A percentile compares a stretch with the other conserved stretches of the same genome.
Evolutionary conservation across 805 yeast species (phyloP).

Genomic region (Candida oleophila): DNA sequence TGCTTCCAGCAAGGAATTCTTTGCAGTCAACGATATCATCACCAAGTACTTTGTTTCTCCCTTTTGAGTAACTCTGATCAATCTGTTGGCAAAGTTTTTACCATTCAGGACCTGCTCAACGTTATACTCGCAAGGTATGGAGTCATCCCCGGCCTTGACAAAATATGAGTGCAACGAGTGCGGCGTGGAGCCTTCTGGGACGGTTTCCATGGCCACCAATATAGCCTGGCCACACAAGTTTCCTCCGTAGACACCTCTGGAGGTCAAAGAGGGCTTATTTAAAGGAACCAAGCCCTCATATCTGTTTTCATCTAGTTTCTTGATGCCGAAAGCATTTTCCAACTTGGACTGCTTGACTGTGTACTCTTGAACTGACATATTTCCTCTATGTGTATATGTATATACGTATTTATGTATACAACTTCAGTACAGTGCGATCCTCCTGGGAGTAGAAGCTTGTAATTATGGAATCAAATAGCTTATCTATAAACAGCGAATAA

Average conservation of each 20-base stretch:
- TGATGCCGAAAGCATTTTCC: slow-evolving; percentile 14
- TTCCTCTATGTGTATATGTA: neutral
- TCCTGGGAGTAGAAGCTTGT: too few species aligned
- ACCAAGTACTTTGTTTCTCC: slow-evolving; percentile 29
- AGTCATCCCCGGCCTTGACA: slow-evolving; percentile 37
- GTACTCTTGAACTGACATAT: slow-evolving; percentile 1
- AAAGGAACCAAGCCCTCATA: slow-evolving; percentile 17
- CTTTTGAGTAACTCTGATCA: slow-evolving; percentile 29
- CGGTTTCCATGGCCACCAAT: slow-evolving; percentile 34
- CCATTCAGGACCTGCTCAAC: slow-evolving; percentile 37
- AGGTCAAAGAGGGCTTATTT: slow-evolving; percentile 17
- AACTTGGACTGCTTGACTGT: slow-evolving; percentile 6
- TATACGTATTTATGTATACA: too few species aligned
- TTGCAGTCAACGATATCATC: slow-evolving; percentile 34
- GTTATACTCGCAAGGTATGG: slow-evolving; percentile 25
- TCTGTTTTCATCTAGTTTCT: slow-evolving; percentile 7
- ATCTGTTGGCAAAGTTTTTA: slow-evolving; percentile 33
- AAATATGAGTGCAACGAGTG: slow-evolving; percentile 42
- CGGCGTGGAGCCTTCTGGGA: slow-evolving; percentile 32
- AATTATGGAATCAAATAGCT: too few species aligned
- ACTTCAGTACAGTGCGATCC: too few species aligned
- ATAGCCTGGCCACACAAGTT: slow-evolving; percentile 35
- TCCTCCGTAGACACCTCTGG: slow-evolving; percentile 43
- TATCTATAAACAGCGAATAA: too few species aligned
- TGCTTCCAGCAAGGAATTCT: slow-evolving; percentile 21